These are phyloP conservation scores for Didymella pinodella DNA, from an alignment of 2,329 filamentous ascomycete genomes.

Conservation along the genomic window DNA sequence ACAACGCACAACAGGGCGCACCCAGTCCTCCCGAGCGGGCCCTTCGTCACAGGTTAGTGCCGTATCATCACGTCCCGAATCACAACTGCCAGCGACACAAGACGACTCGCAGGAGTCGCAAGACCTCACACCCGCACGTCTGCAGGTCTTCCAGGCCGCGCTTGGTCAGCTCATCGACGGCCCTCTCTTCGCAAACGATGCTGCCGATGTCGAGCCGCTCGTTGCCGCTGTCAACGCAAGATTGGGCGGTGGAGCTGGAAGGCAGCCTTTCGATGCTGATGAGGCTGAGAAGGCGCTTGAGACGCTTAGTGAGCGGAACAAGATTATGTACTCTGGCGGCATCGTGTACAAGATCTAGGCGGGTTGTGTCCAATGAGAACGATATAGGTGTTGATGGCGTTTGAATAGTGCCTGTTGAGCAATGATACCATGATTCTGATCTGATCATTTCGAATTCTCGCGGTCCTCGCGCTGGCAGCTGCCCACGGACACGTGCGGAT, in stretches of 20 bases:
- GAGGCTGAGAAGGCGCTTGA: constrained; percentile 82
- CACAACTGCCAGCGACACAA: constrained; percentile 69
- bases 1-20: constrained; percentile 51
- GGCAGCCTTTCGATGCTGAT: constrained; percentile 68
- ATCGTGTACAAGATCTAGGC: constrained; percentile 59
- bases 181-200: constrained; percentile 85
- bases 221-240: constrained; percentile 80
- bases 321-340: constrained; percentile 75
- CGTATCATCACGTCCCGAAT: constrained; percentile 80
- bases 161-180: constrained; percentile 85
- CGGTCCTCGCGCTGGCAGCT: neutral
- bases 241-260: constrained; percentile 66
- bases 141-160: constrained; percentile 78
- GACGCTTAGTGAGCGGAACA: constrained; percentile 81
- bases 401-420: neutral
- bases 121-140: constrained; percentile 67
- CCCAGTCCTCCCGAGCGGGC: constrained; percentile 44
- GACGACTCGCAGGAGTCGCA: constrained; percentile 50
- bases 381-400: constrained; percentile 2
- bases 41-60: constrained; percentile 70
- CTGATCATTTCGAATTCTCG: neutral
- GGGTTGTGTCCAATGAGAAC: neutral
- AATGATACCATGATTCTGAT: constrained; percentile 7
- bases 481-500: neutral
- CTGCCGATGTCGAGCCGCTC: constrained; percentile 76